Evolutionary conservation across 1,139 yeast genomes (phyloP), one percentile per base, ranked within the genome.

Genomic region (Debaryomycetaceae sp.): DNA sequence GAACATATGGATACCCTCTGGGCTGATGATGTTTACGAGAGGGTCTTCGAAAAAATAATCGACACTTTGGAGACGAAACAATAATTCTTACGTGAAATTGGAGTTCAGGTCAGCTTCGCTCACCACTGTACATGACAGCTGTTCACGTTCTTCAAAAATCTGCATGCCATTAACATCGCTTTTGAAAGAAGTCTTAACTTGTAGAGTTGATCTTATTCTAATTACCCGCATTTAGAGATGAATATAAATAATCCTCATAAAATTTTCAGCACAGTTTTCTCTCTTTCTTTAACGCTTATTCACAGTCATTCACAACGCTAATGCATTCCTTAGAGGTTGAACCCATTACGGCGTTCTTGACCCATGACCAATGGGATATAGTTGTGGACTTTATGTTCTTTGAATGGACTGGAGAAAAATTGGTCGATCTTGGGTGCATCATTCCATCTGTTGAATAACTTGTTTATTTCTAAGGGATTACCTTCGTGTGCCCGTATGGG

Each of bases 401-500:
- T 53, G 53, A 54, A 56, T 75, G 85, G 77, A 73, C 86, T 79
- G 87, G 81, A 82, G 87, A 81, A 50, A 50, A 73, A 75, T 11
- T 22, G 26, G 26, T 22, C 26, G 11, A 11, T 22, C 66, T 59
- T 63, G 28, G 62, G 74, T 70, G 65, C 80, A 73, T 83, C 89
- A 65, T 62, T 59, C 61, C 63, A 60, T 61, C 62, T 60, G 26
- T 22, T 22, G 26, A 22, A 22, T 22, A 22, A 22, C 26, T 22
- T 11, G 26, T 22, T 22, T 62, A 62, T 65, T 65, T 66, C 82
- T 77, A 79, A 81, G 86, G 87, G 81, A 59, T 67, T 74, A 72
- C 87, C 88, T 82, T 83, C 86, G 89, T 81, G 87, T 74, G 72
- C 81, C 86, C 87, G 86, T 67, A 81, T 83, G 87, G 76, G 85